Conservation (phyloP, 2,329 filamentous ascomycete genomes). For the Fusarium scirpi region DNA sequence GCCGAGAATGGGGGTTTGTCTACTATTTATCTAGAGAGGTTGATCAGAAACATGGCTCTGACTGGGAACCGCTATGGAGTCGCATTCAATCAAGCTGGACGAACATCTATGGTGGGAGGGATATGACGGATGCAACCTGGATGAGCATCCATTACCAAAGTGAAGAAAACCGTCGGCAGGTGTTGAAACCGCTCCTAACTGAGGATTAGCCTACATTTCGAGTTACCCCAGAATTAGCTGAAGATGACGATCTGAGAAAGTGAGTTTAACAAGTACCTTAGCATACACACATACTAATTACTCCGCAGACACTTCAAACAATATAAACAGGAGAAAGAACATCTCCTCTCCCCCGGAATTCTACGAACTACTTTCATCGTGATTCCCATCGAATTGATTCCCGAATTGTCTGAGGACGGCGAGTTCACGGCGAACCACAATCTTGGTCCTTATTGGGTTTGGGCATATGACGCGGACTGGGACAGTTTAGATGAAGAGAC, state of each 20-base stretch:
- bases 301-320: background rate
- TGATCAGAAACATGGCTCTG: background rate
- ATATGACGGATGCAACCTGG: rapidly evolving
- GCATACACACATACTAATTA: background rate
- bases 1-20: slow-evolving; percentile 26
- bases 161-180: no score
- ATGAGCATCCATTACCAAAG: no score
- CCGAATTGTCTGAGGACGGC: background rate
- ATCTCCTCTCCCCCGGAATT: slow-evolving; percentile 12
- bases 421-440: background rate
- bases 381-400: slow-evolving; percentile 18
- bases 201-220: no score
- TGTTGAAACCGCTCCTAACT: no score
- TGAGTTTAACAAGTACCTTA: background rate
- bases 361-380: slow-evolving; percentile 32
- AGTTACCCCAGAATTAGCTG: no score
- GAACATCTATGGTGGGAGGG: rapidly evolving
- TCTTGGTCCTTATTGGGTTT: slow-evolving; percentile 31
- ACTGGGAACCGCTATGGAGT: background rate
- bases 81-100: no score
- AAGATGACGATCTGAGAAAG: no score
- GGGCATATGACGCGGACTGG: slow-evolving; percentile 42
- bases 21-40: slow-evolving; percentile 29
- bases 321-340: background rate
- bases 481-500: slow-evolving; percentile 12